A percentile compares a stretch with the other conserved stretches of the same genome.
phyloP scores from a whole-genome alignment of 345 rosid species.

The thale cress (Arabidopsis thaliana) region TAIR10.1 NC_003071.7:9439501-9440000 shows the following conservation, averaged over 20 bases:
- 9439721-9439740: neutral
- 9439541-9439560: no score
- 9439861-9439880: neutral
- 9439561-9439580: no score
- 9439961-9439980: neutral
- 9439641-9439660: conserved; percentile 10
- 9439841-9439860: neutral
- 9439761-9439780: neutral
- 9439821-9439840: neutral
- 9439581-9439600: no score
- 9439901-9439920: neutral
- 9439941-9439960: neutral
- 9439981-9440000: neutral
- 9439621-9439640: neutral
- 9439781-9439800: neutral
- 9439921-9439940: neutral
- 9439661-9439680: conserved; percentile 28
- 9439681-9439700: conserved; percentile 38
- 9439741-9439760: neutral
- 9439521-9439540: no score
- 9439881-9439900: neutral
- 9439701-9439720: conserved; percentile 12
- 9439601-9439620: neutral
- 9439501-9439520: no score
- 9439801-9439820: neutral